Base-by-base conservation (phyloP, 805 yeast genomes). In the Cyberlindnera mrakii region DNA sequence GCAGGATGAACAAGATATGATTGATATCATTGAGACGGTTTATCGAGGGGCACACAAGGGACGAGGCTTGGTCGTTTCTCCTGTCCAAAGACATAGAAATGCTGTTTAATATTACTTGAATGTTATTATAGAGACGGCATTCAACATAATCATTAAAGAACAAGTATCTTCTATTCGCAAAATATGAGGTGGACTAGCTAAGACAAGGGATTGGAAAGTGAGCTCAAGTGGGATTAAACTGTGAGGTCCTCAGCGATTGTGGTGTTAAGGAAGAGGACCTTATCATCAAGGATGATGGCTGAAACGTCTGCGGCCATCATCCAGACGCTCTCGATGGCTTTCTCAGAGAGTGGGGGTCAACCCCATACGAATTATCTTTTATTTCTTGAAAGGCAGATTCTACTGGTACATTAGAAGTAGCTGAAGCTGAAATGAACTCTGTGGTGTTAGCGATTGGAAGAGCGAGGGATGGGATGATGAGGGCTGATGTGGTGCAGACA, bases 31-130 rank as follows among this genome's bases (percentile, higher is more conserved):
- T 10, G 99, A 93, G 57, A 82, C 90, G 0, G 78, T 91, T 1
- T 93, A 84, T 62, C 65, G 96, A 49, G 97, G 96, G 0, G 98
- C 98, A 1, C 68, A 78, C 25, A 89, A 89, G 66, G 97, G 97
- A 27, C 84, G 87, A 61, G 97, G 98, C 48, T 66, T 93, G 51
- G 98, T 89, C 16, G 75, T 80, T 5, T 81, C 93, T 48, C 98
- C 97, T 5, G 59, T 58, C 0, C 61, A 58, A 43, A 50, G 54
- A 35, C 49, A 57, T 6, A 49, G 59, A 38, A 31, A 31, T 32
- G 41, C 40, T n/a, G 40, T 37, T 11, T 37, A 30, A 37, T 29
- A 23, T 10, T 19, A 5, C 20, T 13, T 10, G 17, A n/a, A 14
- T 19, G 23, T 17, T 19, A 34, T 16, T 11, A 11, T n/a, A 15